Evolutionary conservation across 257 asterid species (phyloP).

Genomic region (Solanum medicagineum): DNA sequence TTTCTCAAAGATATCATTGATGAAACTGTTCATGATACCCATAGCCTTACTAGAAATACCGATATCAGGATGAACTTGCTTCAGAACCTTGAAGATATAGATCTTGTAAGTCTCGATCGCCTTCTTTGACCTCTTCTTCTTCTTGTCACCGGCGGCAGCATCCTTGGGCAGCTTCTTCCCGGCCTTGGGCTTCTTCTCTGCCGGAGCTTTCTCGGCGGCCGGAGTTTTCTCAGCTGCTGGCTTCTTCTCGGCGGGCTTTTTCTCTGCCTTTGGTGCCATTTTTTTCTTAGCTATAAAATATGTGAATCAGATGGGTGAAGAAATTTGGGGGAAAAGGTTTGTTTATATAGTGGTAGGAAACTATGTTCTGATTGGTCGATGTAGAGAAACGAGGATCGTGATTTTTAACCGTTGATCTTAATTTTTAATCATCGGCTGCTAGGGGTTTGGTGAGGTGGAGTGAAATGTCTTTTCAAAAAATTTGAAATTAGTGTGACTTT

Average conservation of each 20-base stretch:
- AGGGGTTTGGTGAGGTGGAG: neutral
- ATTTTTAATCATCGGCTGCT: neutral
- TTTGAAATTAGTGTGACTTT: neutral
- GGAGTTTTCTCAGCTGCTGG: conserved; percentile 11
- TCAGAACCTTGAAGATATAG: conserved; percentile 9
- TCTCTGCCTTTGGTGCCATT: conserved; percentile 19
- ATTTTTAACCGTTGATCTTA: neutral
- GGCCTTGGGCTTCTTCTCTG: conserved; percentile 11
- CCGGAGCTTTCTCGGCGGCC: conserved; percentile 1
- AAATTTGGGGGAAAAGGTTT: neutral
- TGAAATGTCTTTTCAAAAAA: too few relatives aligned
- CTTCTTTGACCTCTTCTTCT: conserved; percentile 1
- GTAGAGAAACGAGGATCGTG: neutral
- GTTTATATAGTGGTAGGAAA: neutral
- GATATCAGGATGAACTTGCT: conserved; percentile 10
- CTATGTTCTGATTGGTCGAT: neutral
- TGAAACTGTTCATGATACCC: conserved; percentile 14
- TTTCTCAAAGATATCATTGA: conserved; percentile 7
- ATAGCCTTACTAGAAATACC: conserved; percentile 7
- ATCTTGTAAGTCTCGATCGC: conserved; percentile 1
- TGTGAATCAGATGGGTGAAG: neutral
- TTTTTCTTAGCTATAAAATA: neutral
- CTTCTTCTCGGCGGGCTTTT: conserved; percentile 7
- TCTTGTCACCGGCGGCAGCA: neutral
- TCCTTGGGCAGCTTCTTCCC: conserved; percentile 6